phyloP scores from a whole-genome alignment of 352 stramenopile species.

The Phytophthora fragariaefolia region DNA sequence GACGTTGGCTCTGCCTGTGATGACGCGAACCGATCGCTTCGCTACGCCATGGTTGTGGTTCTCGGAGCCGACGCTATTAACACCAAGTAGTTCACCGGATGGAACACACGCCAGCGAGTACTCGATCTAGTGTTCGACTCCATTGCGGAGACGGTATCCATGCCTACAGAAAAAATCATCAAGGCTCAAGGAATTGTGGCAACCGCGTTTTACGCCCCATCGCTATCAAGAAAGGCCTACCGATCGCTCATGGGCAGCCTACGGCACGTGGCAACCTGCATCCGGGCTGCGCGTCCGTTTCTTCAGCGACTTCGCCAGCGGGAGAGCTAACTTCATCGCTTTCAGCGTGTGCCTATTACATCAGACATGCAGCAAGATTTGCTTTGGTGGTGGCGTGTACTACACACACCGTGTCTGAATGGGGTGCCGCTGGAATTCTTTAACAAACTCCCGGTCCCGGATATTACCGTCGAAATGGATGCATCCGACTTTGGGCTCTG shows the following conservation, averaged over 20 bases:
- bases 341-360: neutral
- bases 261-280: slow-evolving; percentile 9
- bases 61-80: too few species aligned
- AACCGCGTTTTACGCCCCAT: neutral
- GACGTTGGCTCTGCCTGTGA: too few species aligned
- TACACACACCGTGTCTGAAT: slow-evolving; percentile 7
- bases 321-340: neutral
- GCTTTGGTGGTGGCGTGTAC: slow-evolving; percentile 21
- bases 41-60: too few species aligned
- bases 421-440: slow-evolving; percentile 19
- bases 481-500: slow-evolving; percentile 20
- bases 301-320: slow-evolving; percentile 7
- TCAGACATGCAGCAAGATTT: slow-evolving; percentile 11
- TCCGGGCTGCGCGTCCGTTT: slow-evolving; percentile 8
- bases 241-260: slow-evolving; percentile 1
- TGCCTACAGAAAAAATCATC: slow-evolving; percentile 3
- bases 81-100: too few species aligned
- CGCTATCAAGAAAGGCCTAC: neutral
- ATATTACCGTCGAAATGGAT: neutral
- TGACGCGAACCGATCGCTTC: too few species aligned
- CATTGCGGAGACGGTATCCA: neutral
- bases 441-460: neutral
- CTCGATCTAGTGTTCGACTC: too few species aligned
- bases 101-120: too few species aligned
- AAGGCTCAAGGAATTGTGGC: neutral